Evolutionary conservation across 2,329 filamentous ascomycete genomes (phyloP), one percentile per base, ranked within the genome.

Genomic region (Ascochyta koolunga): DNA sequence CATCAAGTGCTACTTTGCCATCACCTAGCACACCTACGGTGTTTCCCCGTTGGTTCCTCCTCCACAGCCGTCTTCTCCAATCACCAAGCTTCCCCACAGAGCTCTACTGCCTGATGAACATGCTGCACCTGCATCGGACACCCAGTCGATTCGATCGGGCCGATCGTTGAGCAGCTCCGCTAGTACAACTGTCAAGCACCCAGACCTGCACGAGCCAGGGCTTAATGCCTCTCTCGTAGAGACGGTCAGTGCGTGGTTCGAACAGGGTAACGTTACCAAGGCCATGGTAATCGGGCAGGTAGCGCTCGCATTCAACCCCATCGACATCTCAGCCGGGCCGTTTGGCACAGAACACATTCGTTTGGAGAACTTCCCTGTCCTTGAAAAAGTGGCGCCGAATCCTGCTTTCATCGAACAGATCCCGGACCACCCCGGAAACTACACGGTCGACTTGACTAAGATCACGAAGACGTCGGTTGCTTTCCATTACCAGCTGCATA

Each of bases 361-460:
- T 18, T 85, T 99, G 55, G 91, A 96, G 67, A 95, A 96, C 71
- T 96, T 96, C 71, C 78, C 87, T 9, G 83, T 84, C n/a, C 83
- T 99, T 5, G 95, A 98, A 67, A 92, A 91, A 67, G 93, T 99
- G 51, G 93, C 92, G 0, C 92, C 93, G 1, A 99, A 99, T 72
- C 91, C 91, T 37, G 90, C 92, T 52, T 96, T 98, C 76, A 87
- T 98, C 45, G 86, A 87, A 27, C 89, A 91, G 62, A 80, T 83
- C 1, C 69, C 81, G 1, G 85, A 88, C 9, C 86, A 84, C 53
- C 83, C 89, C 3, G 93, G 96, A 54, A 88, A 93, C 69, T 99
- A 96, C 76, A 84, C 80, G 0, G 79, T 99, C 27, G 85, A 93
- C 58, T 77, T 95, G 6, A 81, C 86, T 13, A 86, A 88, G 69